phyloP scores from a whole-genome alignment of 306 rosid genomes.

The Cucurbita maxima region DNA sequence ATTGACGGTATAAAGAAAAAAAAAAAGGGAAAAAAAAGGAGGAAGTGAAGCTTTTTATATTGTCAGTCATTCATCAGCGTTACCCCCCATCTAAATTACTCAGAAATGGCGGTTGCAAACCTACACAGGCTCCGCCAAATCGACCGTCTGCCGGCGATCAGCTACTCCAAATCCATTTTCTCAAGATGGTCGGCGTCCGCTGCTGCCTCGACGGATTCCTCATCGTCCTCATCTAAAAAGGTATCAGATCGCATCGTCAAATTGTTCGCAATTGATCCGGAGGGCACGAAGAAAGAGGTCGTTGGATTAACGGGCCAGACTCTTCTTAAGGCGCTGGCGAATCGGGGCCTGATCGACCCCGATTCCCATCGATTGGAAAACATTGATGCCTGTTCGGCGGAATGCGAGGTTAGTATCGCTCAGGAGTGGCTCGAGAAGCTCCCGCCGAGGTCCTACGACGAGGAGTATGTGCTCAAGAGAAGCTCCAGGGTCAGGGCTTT shows the following conservation, averaged over 20 bases:
- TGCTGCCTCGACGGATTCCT: background rate
- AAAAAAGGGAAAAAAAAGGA: too few relatives aligned
- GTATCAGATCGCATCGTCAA: conserved; percentile 75
- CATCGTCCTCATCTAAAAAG: conserved; percentile 25
- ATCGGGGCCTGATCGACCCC: conserved; percentile 66
- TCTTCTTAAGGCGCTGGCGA: conserved; percentile 57
- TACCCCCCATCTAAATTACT: background rate
- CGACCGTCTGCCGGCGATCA: conserved; percentile 35
- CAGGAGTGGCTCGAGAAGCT: conserved; percentile 85
- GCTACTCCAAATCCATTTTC: conserved; percentile 43
- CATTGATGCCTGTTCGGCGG: conserved; percentile 83
- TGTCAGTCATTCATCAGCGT: background rate
- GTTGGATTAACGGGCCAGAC: conserved; percentile 79
- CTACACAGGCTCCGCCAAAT: conserved; percentile 42
- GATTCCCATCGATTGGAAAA: conserved; percentile 84
- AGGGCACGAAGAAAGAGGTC: conserved; percentile 54
- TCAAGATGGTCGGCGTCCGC: conserved; percentile 30
- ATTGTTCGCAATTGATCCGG: conserved; percentile 57
- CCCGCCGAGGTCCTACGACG: conserved; percentile 71
- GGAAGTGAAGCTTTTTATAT: background rate
- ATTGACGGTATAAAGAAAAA: too few relatives aligned
- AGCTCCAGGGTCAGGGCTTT: conserved; percentile 49
- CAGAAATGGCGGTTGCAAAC: conserved; percentile 50
- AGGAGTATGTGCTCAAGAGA: conserved; percentile 58
- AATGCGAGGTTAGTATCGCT: conserved; percentile 90